A percentile compares a stretch with the other conserved stretches of the same genome.
Conservation (phyloP, 2,329 filamentous ascomycete species). For the Penicillium psychrosexuale region DNA sequence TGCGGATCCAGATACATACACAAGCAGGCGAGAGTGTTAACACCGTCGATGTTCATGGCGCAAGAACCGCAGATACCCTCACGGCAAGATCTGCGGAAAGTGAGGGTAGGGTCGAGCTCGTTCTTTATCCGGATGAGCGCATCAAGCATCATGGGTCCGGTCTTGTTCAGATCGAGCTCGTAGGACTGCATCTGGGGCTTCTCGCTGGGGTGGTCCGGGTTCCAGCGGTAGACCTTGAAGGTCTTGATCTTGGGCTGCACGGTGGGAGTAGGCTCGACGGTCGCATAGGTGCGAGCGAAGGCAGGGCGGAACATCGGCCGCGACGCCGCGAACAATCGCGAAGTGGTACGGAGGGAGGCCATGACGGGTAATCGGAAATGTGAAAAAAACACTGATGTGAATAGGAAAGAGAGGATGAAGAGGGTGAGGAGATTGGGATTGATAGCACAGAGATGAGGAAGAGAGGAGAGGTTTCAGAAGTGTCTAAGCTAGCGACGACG, state of each 20-base stretch:
- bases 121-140: conserved; percentile 98
- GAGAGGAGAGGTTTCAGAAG: conserved; percentile 4
- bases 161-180: conserved; percentile 96
- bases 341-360: conserved; percentile 50
- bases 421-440: neutral
- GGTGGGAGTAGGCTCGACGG: conserved; percentile 56
- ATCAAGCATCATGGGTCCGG: conserved; percentile 96
- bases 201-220: conserved; percentile 83
- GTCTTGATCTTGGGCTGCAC: conserved; percentile 71
- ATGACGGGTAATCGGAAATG: conserved; percentile 33
- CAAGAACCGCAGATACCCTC: conserved; percentile 99
- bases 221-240: conserved; percentile 99
- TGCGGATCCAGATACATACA: conserved; percentile 62
- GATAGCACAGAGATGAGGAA: neutral
- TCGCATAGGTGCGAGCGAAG: conserved; percentile 48
- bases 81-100: conserved; percentile 91
- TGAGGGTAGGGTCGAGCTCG: conserved; percentile 92
- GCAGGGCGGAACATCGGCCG: conserved; percentile 44
- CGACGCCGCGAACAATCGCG: conserved; percentile 44
- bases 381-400: conserved; percentile 11
- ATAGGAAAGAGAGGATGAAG: neutral
- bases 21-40: conserved; percentile 94
- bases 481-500: conserved; percentile 1
- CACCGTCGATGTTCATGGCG: conserved; percentile 99
- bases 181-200: conserved; percentile 97